A percentile compares a stretch with the other conserved stretches of the same genome.
Conservation (phyloP, 192 early-diverging fungal species). For the Backusella mclennaniae region DNA sequence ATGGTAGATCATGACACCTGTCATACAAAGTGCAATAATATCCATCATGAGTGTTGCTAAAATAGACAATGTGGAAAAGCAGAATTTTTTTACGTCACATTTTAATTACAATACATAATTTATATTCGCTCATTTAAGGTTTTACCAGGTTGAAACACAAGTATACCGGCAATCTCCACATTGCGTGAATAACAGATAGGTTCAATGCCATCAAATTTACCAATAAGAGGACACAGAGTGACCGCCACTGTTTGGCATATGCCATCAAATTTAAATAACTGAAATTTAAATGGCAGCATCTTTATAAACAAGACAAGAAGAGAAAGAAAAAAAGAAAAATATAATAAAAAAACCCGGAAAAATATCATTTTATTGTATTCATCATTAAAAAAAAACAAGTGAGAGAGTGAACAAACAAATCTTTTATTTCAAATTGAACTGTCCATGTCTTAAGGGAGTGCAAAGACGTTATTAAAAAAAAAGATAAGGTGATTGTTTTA, state of each 20-base stretch:
- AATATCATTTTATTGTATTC: not conserved
- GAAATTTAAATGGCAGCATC: slow-evolving; percentile 25
- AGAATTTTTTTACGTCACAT: slow-evolving; percentile 3
- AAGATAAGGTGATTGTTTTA: not conserved
- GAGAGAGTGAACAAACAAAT: slow-evolving; percentile 1
- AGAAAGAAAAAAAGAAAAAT: not conserved
- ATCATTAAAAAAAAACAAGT: not conserved
- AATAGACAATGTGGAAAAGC: not conserved
- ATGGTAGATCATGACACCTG: slow-evolving; percentile 95
- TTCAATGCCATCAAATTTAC: slow-evolving; percentile 67
- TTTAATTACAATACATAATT: not conserved
- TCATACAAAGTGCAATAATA: slow-evolving; percentile 89
- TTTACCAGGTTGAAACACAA: slow-evolving; percentile 90
- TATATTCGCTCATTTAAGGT: not conserved
- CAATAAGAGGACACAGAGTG: slow-evolving; percentile 89
- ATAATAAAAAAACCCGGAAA: not conserved
- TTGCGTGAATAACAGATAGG: slow-evolving; percentile 94
- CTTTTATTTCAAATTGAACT: slow-evolving; percentile 8
- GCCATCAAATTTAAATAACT: slow-evolving; percentile 87
- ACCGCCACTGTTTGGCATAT: slow-evolving; percentile 84
- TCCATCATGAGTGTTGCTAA: slow-evolving; percentile 88
- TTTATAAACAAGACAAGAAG: not conserved
- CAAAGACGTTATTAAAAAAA: not conserved
- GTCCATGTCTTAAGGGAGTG: not conserved
- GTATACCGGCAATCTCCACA: slow-evolving; percentile 75